phyloP scores from a whole-genome alignment of 2,329 filamentous ascomycete species.

The Helminthosporium solani region DNA sequence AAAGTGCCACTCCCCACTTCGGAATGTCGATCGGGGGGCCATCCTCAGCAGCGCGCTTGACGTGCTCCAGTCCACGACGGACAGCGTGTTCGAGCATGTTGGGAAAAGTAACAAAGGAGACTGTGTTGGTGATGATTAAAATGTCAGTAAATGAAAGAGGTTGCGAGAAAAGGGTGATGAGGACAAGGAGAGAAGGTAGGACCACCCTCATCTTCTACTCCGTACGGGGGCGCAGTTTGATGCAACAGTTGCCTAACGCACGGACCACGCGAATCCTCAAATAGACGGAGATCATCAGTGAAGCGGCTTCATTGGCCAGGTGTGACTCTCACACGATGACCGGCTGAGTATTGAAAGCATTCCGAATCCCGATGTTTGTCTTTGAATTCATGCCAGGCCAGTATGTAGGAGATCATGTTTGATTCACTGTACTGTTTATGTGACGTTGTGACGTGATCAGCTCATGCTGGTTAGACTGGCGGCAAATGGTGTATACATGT shows the following conservation, averaged over 20 bases:
- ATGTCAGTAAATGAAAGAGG: conserved; percentile 1
- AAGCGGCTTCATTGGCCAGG: background rate
- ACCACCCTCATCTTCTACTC: conserved; percentile 7
- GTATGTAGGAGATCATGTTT: too few relatives aligned
- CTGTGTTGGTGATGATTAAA: background rate
- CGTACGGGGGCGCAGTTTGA: conserved; percentile 6
- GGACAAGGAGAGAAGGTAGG: conserved; percentile 5
- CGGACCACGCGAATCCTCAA: conserved; percentile 1
- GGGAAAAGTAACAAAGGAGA: conserved; percentile 8
- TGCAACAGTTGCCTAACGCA: conserved; percentile 16
- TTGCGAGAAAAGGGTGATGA: background rate
- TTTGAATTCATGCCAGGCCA: too few relatives aligned
- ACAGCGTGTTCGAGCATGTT: conserved; percentile 30
- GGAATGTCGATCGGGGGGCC: conserved; percentile 28
- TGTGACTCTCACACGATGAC: background rate
- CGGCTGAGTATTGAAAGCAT: too few relatives aligned
- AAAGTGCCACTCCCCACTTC: conserved; percentile 26
- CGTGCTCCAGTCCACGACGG: conserved; percentile 34
- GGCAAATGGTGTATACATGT: too few relatives aligned
- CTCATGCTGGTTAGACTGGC: too few relatives aligned
- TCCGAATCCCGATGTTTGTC: too few relatives aligned
- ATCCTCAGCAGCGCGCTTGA: conserved; percentile 29
- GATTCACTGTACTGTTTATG: too few relatives aligned
- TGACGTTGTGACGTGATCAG: too few relatives aligned
- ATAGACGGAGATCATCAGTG: background rate